Percentiles rank a stretch among this genome's conserved stretches.
These are phyloP conservation scores for Yarrowia hollandica DNA, from an alignment of 805 yeast species.

Conservation along the genomic window DNA sequence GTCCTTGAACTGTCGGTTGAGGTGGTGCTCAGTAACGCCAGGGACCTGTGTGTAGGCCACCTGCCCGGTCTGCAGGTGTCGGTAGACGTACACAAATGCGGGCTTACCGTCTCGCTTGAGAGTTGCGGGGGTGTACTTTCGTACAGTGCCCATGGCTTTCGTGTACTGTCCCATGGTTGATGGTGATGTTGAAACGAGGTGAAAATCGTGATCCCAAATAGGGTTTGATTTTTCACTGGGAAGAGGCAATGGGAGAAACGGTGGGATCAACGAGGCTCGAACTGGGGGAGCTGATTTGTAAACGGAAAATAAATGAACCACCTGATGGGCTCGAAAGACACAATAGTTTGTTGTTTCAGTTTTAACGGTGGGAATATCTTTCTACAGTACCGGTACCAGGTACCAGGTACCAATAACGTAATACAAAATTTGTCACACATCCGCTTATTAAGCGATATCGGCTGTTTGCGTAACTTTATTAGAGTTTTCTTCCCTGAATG, in stretches of 20 bases:
- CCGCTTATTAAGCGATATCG: not conserved
- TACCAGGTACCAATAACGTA: no score
- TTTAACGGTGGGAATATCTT: no score
- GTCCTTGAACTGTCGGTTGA: slow-evolving; percentile 68
- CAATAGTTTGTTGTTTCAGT: no score
- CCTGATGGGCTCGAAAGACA: no score
- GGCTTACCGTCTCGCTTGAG: slow-evolving; percentile 23
- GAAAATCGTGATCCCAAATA: slow-evolving; percentile 10
- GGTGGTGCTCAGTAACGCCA: slow-evolving; percentile 48
- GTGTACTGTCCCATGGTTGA: slow-evolving; percentile 9
- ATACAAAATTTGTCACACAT: not conserved
- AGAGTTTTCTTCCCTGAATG: not conserved
- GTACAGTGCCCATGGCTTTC: slow-evolving; percentile 28
- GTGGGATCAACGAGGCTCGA: not conserved
- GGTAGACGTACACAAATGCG: slow-evolving; percentile 80
- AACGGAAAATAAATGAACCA: no score
- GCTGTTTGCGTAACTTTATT: not conserved
- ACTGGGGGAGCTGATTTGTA: no score
- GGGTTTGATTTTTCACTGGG: no score
- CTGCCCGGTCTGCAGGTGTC: slow-evolving; percentile 87
- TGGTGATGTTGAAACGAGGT: not conserved
- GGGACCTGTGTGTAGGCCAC: slow-evolving; percentile 87
- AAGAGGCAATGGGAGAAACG: not conserved
- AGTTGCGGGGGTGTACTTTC: slow-evolving; percentile 24
- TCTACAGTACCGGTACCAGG: no score